A percentile compares a stretch with the other conserved stretches of the same genome.
Conservation (phyloP, 2,329 filamentous ascomycete species). For the Diplodia scrobiculata region DNA sequence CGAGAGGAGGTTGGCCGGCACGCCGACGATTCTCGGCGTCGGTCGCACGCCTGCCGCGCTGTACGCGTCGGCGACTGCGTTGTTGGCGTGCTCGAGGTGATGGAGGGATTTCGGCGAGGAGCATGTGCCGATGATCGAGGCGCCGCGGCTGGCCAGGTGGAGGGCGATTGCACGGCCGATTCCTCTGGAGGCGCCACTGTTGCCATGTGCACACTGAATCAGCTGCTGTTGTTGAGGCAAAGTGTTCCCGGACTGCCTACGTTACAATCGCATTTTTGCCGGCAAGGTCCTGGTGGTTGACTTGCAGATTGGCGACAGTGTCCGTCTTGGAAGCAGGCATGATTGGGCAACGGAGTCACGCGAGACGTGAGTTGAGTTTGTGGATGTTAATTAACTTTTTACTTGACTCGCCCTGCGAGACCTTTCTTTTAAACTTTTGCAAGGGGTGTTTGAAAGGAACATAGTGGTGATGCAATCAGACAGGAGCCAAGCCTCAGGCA, state of each 20-base stretch:
- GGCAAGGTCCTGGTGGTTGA: conserved; percentile 38
- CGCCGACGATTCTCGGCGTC: conserved; percentile 33
- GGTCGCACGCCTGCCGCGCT: neutral
- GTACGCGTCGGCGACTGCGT: conserved; percentile 34
- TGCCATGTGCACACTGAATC: neutral
- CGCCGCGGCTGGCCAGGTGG: conserved; percentile 38
- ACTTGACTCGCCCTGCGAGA: no score
- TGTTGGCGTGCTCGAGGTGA: conserved; percentile 33
- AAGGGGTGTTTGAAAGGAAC: neutral
- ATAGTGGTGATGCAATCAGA: neutral
- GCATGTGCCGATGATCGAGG: conserved; percentile 40
- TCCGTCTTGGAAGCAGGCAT: neutral
- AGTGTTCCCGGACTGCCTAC: conserved; percentile 30
- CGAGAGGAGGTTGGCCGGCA: conserved; percentile 35
- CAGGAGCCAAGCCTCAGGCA: neutral
- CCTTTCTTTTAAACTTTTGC: neutral
- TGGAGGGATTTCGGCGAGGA: conserved; percentile 35
- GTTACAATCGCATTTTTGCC: conserved; percentile 41
- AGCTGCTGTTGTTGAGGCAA: neutral
- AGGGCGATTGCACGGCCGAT: conserved; percentile 40
- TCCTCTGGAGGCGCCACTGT: conserved; percentile 38
- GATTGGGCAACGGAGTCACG: neutral
- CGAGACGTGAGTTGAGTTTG: no score
- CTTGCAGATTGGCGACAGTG: conserved; percentile 28
- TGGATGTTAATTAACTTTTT: no score